These are phyloP conservation scores for Penicillium sp. DNA, from an alignment of 2,329 filamentous ascomycete genomes.

Conservation along the genomic window DNA sequence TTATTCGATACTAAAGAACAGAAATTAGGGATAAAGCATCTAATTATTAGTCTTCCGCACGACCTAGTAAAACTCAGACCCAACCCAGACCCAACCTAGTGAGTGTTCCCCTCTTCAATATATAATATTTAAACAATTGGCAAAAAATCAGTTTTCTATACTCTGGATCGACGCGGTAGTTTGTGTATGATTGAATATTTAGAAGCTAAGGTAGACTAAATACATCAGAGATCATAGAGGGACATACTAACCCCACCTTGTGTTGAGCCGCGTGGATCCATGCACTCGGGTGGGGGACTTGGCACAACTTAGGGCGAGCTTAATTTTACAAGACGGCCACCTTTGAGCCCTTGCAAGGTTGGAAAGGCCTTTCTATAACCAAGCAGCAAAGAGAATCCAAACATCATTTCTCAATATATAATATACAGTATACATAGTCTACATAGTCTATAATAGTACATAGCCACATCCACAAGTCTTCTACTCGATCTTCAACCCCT, in stretches of 20 bases:
- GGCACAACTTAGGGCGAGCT: not conserved
- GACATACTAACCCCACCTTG: not conserved
- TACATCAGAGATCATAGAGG: not conserved
- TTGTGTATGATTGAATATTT: not conserved
- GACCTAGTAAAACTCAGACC: too few relatives aligned
- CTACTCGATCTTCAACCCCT: slow-evolving; percentile 14
- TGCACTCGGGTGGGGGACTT: not conserved
- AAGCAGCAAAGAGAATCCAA: not conserved
- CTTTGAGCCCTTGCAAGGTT: too few relatives aligned
- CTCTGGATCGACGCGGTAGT: not conserved
- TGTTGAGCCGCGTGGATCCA: not conserved
- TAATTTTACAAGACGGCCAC: not conserved
- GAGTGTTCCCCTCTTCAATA: too few relatives aligned
- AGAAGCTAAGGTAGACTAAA: not conserved
- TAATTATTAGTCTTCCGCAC: too few relatives aligned
- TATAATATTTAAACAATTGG: too few relatives aligned
- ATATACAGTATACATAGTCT: not conserved
- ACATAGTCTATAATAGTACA: slow-evolving; percentile 4
- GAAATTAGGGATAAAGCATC: too few relatives aligned
- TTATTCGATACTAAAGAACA: too few relatives aligned
- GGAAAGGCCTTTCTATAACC: too few relatives aligned
- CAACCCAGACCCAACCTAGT: too few relatives aligned
- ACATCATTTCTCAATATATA: not conserved
- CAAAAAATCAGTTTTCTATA: not conserved
- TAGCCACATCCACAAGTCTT: not conserved